Evolutionary conservation across 805 yeast genomes (phyloP), one percentile per base, ranked within the genome.

Genomic region (Saccharomycopsis babjevae): DNA sequence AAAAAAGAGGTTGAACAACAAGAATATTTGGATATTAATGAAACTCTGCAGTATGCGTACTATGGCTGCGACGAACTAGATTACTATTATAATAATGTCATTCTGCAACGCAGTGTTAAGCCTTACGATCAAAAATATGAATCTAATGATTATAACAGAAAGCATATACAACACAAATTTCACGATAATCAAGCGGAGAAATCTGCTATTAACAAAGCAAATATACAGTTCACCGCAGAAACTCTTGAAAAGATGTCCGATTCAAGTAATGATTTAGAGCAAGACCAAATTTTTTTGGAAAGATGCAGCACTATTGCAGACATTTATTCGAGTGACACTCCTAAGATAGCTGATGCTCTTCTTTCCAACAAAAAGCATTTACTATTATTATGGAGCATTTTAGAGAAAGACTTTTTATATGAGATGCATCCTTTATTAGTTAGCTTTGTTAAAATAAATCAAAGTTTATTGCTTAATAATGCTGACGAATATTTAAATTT

Each of bases 401-500:
- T 63, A 11, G 52, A 63, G 18, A 56, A 57, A 25, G 62, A 61
- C 11, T 15, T 40, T 25, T 36, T 63, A 16, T 57, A 52, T 32
- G 59, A 59, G 36, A 32, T 57, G 20, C 25, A 58, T 13, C 63
- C 65, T 6, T 55, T 57, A 8, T 60, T 63, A 11, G 62, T 61
- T 34, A 34, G 61, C 5, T 63, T 63, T 43, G 64, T 61, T 16
- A 63, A 63, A 30, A 61, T 63, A 30, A 61, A 61, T 39, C 64
- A 63, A 46, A 43, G 59, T 11, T 39, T 63, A n/a, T 56, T 63
- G 18, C 20, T 59, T 4, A 61, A 50, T 18, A 40, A 46, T 13
- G 54, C 70, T 58, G 72, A 68, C 54, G 70, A 69, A 50, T 74
- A 70, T 60, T 65, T 74, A 56, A 73, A 74, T 64, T 73, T 72